Conservation (phyloP, 2,329 filamentous ascomycete genomes). For the Colletotrichum acutatum region DNA sequence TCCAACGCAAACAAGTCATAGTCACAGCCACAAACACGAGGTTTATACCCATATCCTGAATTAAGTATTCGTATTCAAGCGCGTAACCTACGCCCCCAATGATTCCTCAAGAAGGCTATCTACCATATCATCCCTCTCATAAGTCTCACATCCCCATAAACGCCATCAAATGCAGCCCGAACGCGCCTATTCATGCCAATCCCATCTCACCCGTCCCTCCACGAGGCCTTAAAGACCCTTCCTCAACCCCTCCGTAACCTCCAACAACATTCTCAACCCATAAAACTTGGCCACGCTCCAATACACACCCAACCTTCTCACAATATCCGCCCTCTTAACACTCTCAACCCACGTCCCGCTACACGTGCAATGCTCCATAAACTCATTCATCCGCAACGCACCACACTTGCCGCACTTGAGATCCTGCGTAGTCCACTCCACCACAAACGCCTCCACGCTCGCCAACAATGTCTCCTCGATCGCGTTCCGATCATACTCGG, state of each 20-base stretch:
- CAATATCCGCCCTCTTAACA: slow-evolving; percentile 73
- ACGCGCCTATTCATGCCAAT: background rate
- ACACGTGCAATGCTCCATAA: slow-evolving; percentile 96
- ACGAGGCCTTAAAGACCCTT: slow-evolving; percentile 50
- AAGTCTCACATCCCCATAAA: background rate
- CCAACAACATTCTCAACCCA: slow-evolving; percentile 82
- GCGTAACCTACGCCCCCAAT: background rate
- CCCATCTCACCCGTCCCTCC: background rate
- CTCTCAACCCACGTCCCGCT: slow-evolving; percentile 85
- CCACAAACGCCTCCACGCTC: slow-evolving; percentile 77
- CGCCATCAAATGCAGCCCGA: background rate
- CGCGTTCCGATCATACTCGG: slow-evolving; percentile 79
- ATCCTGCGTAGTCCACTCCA: slow-evolving; percentile 91
- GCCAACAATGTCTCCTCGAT: slow-evolving; percentile 87
- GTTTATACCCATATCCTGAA: background rate
- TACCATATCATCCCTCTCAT: background rate
- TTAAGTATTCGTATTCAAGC: background rate
- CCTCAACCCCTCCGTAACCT: slow-evolving; percentile 75
- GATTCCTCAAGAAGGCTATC: background rate
- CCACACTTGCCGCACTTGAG: slow-evolving; percentile 79
- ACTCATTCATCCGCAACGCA: slow-evolving; percentile 86
- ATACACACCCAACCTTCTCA: slow-evolving; percentile 75
- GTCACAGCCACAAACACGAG: too few relatives aligned
- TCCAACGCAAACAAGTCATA: too few relatives aligned
- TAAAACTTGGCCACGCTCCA: slow-evolving; percentile 82